Conservation (phyloP, 768 basidiomycete genomes). For the Podaxis rugospora region DNA sequence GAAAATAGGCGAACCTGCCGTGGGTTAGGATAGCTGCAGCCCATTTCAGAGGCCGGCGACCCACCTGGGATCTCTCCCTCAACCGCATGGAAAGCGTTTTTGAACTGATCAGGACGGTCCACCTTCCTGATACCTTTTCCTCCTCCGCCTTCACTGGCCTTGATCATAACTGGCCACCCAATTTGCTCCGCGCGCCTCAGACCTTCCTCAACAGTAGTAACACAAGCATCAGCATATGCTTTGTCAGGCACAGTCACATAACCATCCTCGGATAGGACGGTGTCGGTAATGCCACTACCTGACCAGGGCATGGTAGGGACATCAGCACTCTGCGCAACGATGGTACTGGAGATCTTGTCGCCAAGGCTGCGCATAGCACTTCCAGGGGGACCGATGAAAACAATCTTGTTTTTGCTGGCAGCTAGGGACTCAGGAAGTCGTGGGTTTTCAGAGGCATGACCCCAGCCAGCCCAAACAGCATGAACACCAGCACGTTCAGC, state of each 20-base stretch:
- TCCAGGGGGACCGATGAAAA: conserved; percentile 98
- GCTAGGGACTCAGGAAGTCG: conserved; percentile 91
- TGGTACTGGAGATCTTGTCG: conserved; percentile 99
- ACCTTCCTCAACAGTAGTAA: conserved; percentile 85
- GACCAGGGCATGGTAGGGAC: conserved; percentile 99
- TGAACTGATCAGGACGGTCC: conserved; percentile 80
- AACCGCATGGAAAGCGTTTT: conserved; percentile 92
- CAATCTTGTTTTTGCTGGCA: conserved; percentile 90
- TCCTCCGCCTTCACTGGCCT: conserved; percentile 98
- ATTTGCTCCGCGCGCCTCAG: conserved; percentile 79
- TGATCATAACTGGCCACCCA: conserved; percentile 99
- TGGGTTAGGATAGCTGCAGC: conserved; percentile 11
- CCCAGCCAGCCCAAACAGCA: conserved; percentile 99
- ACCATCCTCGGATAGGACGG: conserved; percentile 76
- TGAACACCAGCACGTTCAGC: conserved; percentile 97
- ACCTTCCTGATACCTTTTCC: conserved; percentile 99
- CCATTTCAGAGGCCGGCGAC: conserved; percentile 17
- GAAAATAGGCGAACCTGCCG: conserved; percentile 90
- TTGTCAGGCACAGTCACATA: conserved; percentile 94
- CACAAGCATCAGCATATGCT: conserved; percentile 85
- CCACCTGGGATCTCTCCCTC: conserved; percentile 94
- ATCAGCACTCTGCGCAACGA: conserved; percentile 93
- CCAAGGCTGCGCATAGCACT: conserved; percentile 98
- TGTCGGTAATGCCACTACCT: conserved; percentile 89
- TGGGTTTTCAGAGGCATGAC: conserved; percentile 98